Conservation (phyloP, 192 early-diverging fungal species). For the Coemansia sp. region DNA sequence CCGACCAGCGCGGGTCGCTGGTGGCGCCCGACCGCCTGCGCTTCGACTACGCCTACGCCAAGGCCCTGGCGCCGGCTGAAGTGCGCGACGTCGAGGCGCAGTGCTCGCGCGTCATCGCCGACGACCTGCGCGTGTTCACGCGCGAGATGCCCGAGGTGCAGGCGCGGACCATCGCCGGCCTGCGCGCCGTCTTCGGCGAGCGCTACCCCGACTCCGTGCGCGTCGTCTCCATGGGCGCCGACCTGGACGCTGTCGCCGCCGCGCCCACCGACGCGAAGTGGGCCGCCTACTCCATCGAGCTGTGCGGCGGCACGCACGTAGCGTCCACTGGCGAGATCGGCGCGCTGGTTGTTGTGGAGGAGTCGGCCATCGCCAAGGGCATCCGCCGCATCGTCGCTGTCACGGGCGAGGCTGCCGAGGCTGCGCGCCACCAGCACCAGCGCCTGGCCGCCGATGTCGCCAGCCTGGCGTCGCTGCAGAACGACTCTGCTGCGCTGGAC, state of each 20-base stretch:
- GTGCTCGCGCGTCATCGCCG: constrained; percentile 72
- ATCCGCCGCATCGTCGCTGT: constrained; percentile 92
- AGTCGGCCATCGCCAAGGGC: constrained; percentile 91
- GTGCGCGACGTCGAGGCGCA: constrained; percentile 73
- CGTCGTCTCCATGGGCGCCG: constrained; percentile 89
- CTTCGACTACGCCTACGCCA: constrained; percentile 90
- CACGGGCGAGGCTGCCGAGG: constrained; percentile 85
- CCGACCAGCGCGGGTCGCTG: constrained; percentile 94
- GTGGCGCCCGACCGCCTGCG: constrained; percentile 95
- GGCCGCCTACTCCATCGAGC: constrained; percentile 84
- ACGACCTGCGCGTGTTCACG: constrained; percentile 73
- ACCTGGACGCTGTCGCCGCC: constrained; percentile 81
- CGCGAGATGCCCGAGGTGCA: constrained; percentile 79
- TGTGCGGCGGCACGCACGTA: constrained; percentile 98
- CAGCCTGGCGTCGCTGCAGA: constrained; percentile 55
- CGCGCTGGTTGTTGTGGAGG: constrained; percentile 82
- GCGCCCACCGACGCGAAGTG: constrained; percentile 79
- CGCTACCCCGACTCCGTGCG: constrained; percentile 97
- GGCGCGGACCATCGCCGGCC: constrained; percentile 84
- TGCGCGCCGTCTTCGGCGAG: constrained; percentile 98
- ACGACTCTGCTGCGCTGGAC: constrained; percentile 64
- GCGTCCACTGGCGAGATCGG: constrained; percentile 87
- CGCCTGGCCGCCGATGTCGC: constrained; percentile 69
- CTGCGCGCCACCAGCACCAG: constrained; percentile 56
- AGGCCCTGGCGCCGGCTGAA: constrained; percentile 63